Evolutionary conservation across 352 stramenopile species (phyloP), one percentile per base, ranked within the genome.

Genomic region (Stramenopiles sp.): DNA sequence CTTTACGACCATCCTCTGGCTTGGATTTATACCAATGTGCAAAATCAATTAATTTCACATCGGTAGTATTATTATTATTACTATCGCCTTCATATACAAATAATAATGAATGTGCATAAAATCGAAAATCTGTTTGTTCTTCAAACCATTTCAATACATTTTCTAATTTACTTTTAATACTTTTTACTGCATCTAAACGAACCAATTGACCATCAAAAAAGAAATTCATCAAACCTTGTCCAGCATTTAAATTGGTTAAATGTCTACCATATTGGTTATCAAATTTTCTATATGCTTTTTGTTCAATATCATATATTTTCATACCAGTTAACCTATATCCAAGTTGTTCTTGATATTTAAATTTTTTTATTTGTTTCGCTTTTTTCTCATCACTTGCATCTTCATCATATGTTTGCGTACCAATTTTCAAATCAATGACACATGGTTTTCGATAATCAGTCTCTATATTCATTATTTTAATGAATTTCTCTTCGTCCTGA

Each of bases 401-500:
- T 31, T 91, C 85, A 81, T 98, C 94, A 82, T 93, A 98, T n/a
- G 93, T 96, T 81, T 90, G 86, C 38, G 87, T 92, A 65, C 94
- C 94, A 81, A 98, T 94, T 86, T 98, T 98, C 73, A 98, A 86
- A 84, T 98, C 94, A 86, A 98, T 95, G 73, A 97, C 89, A 83
- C 92, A 97, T 6, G 94, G 92, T 81, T 88, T 87, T 29, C 74
- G 29, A 43, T 92, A 92, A 6, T 84, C 86, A 73, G 79, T 84
- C n/a, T 91, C 95, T 29, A 97, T 79, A 81, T 98, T 90, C 73
- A 94, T 85, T 31, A 98, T 83, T 69, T 69, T 69, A 23, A 69
- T 69, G 27, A 69, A 69, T 27, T 27, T 69, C 20, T 27, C 20
- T 20, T 27, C 53, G 27, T 20, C 27, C 27, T 69, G 53, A 27